Percentiles rank a stretch among this genome's conserved stretches.
Evolutionary conservation across 345 rosid genomes (phyloP).

Genomic region (Moricandia arvensis): DNA sequence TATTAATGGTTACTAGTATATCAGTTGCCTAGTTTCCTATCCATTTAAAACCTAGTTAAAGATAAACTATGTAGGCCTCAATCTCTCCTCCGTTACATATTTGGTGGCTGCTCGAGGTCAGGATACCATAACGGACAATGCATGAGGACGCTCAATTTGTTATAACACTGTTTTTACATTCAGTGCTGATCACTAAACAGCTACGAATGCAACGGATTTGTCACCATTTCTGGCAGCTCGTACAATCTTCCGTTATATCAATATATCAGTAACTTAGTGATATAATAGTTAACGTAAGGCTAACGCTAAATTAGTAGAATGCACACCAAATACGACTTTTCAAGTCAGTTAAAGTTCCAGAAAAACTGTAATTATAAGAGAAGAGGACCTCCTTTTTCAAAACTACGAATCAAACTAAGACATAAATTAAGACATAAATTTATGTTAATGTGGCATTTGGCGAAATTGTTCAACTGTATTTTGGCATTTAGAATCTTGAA

Average conservation of each 20-base stretch:
- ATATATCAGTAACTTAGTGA: not conserved
- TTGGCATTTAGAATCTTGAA: not conserved
- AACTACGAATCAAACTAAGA: not conserved
- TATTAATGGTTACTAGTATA: not conserved
- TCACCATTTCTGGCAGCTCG: not conserved
- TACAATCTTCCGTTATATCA: not conserved
- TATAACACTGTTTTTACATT: not conserved
- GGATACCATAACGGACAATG: not conserved
- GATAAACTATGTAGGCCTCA: not conserved
- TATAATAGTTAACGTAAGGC: not conserved
- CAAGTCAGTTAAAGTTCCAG: not conserved
- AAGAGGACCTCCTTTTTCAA: not conserved
- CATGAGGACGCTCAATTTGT: not conserved
- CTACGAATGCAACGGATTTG: not conserved
- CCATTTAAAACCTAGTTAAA: not conserved
- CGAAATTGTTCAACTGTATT: not conserved
- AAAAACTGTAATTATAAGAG: not conserved
- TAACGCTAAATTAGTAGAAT: not conserved
- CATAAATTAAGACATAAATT: not conserved
- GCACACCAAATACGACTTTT: not conserved
- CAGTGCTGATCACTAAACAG: not conserved
- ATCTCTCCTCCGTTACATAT: not conserved
- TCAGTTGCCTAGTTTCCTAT: not conserved
- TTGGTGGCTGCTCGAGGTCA: not conserved
- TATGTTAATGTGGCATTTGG: not conserved